Conservation (phyloP, 306 rosid species). For the Lablab purpureus region DNA sequence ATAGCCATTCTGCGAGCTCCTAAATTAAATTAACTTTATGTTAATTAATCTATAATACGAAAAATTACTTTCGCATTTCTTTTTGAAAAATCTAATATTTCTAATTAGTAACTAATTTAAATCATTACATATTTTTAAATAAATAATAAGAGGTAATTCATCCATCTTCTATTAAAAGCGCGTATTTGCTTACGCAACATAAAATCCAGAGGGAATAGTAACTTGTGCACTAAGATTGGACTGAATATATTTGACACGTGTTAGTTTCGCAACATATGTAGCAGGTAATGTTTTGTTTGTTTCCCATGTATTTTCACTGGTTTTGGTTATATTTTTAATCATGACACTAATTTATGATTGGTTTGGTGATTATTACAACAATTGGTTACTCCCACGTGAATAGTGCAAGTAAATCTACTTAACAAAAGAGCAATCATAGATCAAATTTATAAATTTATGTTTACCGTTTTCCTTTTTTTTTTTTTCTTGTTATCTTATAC, state of each 20-base stretch:
- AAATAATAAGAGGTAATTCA: too few relatives aligned
- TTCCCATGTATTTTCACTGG: not conserved
- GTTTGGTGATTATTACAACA: not conserved
- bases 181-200: not conserved
- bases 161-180: too few relatives aligned
- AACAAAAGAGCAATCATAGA: not conserved
- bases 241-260: not conserved
- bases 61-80: too few relatives aligned
- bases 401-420: not conserved
- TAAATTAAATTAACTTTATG: not conserved
- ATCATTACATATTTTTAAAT: too few relatives aligned
- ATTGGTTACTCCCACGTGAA: not conserved
- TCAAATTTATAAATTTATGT: too few relatives aligned
- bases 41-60: not conserved
- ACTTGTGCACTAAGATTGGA: not conserved
- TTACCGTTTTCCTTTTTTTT: too few relatives aligned
- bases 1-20: not conserved
- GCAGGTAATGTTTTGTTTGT: not conserved
- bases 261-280: not conserved
- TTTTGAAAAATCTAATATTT: too few relatives aligned
- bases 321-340: not conserved
- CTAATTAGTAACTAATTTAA: too few relatives aligned
- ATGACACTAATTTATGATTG: not conserved
- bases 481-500: too few relatives aligned
- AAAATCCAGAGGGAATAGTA: not conserved